Evolutionary conservation across 768 basidiomycete species (phyloP).

Genomic region (Boletus reticuloceps): DNA sequence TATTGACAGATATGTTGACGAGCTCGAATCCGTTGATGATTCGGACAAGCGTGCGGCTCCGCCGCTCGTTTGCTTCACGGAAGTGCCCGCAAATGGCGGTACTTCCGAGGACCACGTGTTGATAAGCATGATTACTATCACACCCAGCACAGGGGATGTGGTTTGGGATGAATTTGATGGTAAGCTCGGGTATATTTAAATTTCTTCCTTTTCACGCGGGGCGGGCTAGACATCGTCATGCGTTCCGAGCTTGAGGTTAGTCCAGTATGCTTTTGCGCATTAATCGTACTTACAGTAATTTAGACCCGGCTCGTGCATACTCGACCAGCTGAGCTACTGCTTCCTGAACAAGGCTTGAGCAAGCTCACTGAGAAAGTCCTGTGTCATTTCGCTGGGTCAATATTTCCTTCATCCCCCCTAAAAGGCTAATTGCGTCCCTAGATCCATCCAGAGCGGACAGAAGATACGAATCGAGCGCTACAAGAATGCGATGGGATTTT

Average conservation of each 20-base stretch:
- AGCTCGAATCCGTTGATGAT: slow-evolving; percentile 66
- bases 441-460: slow-evolving; percentile 36
- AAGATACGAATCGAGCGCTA: slow-evolving; percentile 66
- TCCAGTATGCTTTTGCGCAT: not conserved
- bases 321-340: slow-evolving; percentile 76
- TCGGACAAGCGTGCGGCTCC: slow-evolving; percentile 55
- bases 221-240: slow-evolving; percentile 66
- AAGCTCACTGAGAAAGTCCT: slow-evolving; percentile 75
- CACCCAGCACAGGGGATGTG: slow-evolving; percentile 89
- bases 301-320: slow-evolving; percentile 88
- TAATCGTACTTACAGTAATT: not conserved
- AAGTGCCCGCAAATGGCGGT: slow-evolving; percentile 29
- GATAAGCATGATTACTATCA: slow-evolving; percentile 75
- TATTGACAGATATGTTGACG: slow-evolving; percentile 73
- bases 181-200: slow-evolving; percentile 22
- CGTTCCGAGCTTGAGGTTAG: slow-evolving; percentile 84
- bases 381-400: slow-evolving; percentile 63
- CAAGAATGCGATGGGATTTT: slow-evolving; percentile 51
- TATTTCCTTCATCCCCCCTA: slow-evolving; percentile 2
- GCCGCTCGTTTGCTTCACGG: slow-evolving; percentile 73
- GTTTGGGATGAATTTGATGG: slow-evolving; percentile 91
- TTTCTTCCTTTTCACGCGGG: slow-evolving; percentile 6
- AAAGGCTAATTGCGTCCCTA: slow-evolving; percentile 19
- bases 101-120: slow-evolving; percentile 34
- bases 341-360: slow-evolving; percentile 59